A percentile compares a stretch with the other conserved stretches of the same genome.
Evolutionary conservation across 1,284 basidiomycete species (phyloP).

Genomic region (Tylopilus sp.): DNA sequence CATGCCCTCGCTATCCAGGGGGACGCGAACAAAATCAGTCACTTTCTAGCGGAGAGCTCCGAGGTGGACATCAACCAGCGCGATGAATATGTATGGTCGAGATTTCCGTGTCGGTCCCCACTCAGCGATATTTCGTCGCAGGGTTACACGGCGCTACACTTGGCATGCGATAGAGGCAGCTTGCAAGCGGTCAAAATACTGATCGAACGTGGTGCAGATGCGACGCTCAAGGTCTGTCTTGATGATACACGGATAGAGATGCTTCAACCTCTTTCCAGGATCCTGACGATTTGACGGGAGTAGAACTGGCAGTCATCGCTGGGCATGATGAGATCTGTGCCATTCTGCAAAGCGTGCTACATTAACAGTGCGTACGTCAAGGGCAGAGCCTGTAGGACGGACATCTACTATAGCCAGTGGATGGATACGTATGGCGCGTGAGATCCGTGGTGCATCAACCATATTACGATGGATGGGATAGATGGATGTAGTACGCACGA

Average conservation of each 20-base stretch:
- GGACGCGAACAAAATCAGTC: constrained; percentile 44
- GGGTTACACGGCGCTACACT: constrained; percentile 84
- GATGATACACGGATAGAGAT: neutral
- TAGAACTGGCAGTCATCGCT: constrained; percentile 63
- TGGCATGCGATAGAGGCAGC: constrained; percentile 81
- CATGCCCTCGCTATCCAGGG: constrained; percentile 66
- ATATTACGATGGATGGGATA: constrained; percentile 1
- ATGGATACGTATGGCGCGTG: constrained; percentile 2
- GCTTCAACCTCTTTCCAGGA: constrained; percentile 47
- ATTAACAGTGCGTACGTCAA: constrained; percentile 14
- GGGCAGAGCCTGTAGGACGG: neutral
- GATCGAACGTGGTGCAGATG: constrained; percentile 64
- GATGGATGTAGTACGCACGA: too few species aligned
- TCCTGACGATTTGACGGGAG: constrained; percentile 62
- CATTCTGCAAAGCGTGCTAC: constrained; percentile 38
- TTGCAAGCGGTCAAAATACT: constrained; percentile 54
- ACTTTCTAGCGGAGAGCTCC: constrained; percentile 43
- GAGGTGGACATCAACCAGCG: constrained; percentile 41
- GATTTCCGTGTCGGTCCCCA: neutral
- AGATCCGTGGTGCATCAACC: neutral
- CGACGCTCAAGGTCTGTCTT: constrained; percentile 50
- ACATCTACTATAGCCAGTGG: constrained; percentile 10
- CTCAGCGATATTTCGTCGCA: constrained; percentile 32
- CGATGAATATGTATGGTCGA: constrained; percentile 61
- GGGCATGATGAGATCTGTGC: constrained; percentile 60